Percentiles rank a stretch among this genome's conserved stretches.
phyloP scores from a whole-genome alignment of 345 rosid species.

The Garcia nutans region DNA sequence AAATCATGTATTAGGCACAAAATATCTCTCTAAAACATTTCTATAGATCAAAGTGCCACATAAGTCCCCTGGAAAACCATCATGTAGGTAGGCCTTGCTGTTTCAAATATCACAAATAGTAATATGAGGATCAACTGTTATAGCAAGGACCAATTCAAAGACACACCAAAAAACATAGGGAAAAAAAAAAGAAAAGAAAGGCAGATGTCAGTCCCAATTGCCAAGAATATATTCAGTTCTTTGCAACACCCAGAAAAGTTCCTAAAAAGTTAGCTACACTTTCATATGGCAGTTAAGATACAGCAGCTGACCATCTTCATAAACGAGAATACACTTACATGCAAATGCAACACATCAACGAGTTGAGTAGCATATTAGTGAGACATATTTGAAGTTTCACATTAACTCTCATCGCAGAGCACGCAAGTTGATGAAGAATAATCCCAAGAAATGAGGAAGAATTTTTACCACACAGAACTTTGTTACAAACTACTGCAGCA shows the following conservation, averaged over 20 bases:
- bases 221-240: neutral
- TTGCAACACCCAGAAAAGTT: neutral
- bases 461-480: neutral
- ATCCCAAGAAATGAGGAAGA: no score
- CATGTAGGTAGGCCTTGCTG: neutral
- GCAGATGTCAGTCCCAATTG: neutral
- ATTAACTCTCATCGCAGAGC: no score
- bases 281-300: neutral
- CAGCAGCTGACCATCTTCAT: neutral
- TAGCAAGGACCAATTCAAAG: neutral
- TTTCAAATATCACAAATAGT: neutral
- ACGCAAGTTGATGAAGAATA: no score
- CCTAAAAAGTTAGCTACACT: neutral
- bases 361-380: neutral
- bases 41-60: neutral
- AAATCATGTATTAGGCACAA: neutral
- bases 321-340: neutral
- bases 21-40: neutral
- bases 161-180: neutral
- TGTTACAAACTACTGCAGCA: neutral
- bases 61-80: neutral
- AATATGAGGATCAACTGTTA: neutral
- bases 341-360: neutral
- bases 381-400: no score
- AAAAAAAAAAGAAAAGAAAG: neutral